Conservation (phyloP, 148 eudicot species). For the Chenopodium suecicum region DNA sequence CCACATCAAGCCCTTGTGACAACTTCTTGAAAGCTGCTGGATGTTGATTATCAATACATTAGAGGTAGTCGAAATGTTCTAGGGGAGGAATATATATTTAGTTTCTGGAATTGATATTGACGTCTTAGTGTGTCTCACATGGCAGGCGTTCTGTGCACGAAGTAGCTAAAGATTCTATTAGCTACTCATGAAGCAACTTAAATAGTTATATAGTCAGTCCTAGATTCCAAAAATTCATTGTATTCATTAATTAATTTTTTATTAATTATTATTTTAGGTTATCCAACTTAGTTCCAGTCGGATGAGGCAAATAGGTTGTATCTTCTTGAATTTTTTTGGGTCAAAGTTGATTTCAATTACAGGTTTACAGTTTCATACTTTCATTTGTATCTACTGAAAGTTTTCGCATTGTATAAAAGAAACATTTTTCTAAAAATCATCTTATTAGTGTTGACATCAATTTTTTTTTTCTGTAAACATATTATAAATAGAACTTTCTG, state of each 20-base stretch:
- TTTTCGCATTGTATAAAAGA: conserved; percentile 2
- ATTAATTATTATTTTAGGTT: not conserved
- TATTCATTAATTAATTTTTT: conserved; percentile 27
- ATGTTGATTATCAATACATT: conserved; percentile 31
- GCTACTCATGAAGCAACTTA: conserved; percentile 26
- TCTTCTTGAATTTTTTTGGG: conserved; percentile 4
- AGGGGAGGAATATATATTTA: not conserved
- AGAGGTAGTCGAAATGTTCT: not conserved
- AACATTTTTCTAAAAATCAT: not conserved
- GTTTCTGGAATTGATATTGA: conserved; percentile 10
- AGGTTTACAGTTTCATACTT: not conserved
- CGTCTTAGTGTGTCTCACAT: not conserved
- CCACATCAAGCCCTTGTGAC: conserved; percentile 73
- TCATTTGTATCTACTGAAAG: not conserved
- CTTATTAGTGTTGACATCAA: not conserved
- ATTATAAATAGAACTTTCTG: too few species aligned
- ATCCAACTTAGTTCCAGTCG: not conserved
- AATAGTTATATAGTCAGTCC: conserved; percentile 10
- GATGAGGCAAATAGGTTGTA: conserved; percentile 10
- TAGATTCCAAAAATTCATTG: conserved; percentile 26
- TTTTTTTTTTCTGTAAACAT: too few species aligned
- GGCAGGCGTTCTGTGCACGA: conserved; percentile 7
- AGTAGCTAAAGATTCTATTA: conserved; percentile 11
- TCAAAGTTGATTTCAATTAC: conserved; percentile 9
- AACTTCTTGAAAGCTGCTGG: conserved; percentile 81